phyloP scores from a whole-genome alignment of 768 basidiomycete genomes.

The Nidularia pulvinata region DNA sequence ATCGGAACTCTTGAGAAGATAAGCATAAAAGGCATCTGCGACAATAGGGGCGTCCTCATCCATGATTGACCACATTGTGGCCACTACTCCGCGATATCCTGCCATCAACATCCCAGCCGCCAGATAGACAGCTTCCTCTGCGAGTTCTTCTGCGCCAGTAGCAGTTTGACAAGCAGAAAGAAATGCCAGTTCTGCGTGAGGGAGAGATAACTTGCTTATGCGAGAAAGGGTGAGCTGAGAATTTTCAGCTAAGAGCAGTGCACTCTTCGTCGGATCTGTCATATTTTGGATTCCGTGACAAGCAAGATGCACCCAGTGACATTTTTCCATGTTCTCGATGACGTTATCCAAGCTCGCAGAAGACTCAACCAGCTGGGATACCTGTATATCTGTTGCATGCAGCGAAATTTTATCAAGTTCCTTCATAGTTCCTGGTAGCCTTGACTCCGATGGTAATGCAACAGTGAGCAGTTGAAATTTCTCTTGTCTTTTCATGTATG shows the following conservation, averaged over 20 bases:
- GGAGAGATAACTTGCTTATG: constrained; percentile 13
- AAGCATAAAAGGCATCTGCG: constrained; percentile 25
- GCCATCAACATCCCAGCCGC: constrained; percentile 34
- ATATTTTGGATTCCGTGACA: constrained; percentile 28
- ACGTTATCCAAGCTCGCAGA: constrained; percentile 6
- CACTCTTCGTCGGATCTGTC: constrained; percentile 17
- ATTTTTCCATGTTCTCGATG: constrained; percentile 1
- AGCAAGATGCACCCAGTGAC: constrained; percentile 26
- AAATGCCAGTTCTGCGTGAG: constrained; percentile 28
- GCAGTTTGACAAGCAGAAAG: constrained; percentile 45
- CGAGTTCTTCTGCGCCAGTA: constrained; percentile 16
- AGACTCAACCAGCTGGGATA: constrained; percentile 1
- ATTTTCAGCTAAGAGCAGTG: constrained; percentile 12
- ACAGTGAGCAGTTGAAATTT: neutral
- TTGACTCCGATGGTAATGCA: neutral
- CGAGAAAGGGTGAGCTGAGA: constrained; percentile 12
- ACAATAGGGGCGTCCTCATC: constrained; percentile 30
- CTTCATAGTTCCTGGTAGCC: neutral
- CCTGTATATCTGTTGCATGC: no score
- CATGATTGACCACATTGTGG: constrained; percentile 40
- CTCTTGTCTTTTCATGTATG: neutral
- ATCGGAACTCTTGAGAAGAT: constrained; percentile 7
- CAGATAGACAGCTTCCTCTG: constrained; percentile 26
- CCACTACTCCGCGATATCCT: constrained; percentile 29
- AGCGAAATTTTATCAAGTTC: neutral